phyloP scores from a whole-genome alignment of 2,329 filamentous ascomycete genomes.

The Paraconiothyrium brasiliense region DNA sequence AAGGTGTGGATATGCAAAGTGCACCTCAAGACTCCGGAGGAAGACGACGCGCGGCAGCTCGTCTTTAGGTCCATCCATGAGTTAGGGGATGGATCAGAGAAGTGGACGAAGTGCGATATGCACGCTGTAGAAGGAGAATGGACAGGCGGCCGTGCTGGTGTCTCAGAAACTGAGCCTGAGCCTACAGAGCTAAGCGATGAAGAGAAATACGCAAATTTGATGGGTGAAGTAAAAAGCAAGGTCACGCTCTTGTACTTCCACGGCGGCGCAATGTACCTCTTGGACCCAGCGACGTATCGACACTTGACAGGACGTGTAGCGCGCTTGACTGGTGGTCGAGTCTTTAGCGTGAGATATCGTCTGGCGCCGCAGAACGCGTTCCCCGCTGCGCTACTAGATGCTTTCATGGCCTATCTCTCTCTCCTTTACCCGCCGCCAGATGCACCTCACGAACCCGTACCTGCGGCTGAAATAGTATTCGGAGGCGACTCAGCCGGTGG shows the following conservation, averaged over 20 bases:
- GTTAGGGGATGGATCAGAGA: slow-evolving; percentile 54
- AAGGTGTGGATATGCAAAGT: slow-evolving; percentile 83
- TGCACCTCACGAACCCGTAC: slow-evolving; percentile 72
- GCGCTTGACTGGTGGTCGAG: slow-evolving; percentile 71
- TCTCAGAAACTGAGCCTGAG: slow-evolving; percentile 59
- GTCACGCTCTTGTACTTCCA: slow-evolving; percentile 78
- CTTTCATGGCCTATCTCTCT: slow-evolving; percentile 74
- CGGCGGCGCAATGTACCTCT: slow-evolving; percentile 77
- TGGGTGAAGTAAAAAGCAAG: slow-evolving; percentile 71
- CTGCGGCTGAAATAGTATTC: slow-evolving; percentile 73
- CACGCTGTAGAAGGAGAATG: slow-evolving; percentile 75
- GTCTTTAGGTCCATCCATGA: slow-evolving; percentile 67
- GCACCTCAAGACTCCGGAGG: slow-evolving; percentile 67
- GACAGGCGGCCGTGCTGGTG: slow-evolving; percentile 73
- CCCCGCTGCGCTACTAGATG: slow-evolving; percentile 77
- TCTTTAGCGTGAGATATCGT: slow-evolving; percentile 77
- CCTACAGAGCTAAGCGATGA: slow-evolving; percentile 66
- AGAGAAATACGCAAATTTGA: slow-evolving; percentile 72
- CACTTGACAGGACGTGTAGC: slow-evolving; percentile 68
- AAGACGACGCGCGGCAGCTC: slow-evolving; percentile 61
- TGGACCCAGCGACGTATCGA: slow-evolving; percentile 75
- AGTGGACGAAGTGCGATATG: slow-evolving; percentile 59
- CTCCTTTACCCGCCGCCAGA: slow-evolving; percentile 76
- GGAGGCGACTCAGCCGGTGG: slow-evolving; percentile 81
- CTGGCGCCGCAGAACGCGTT: slow-evolving; percentile 79